Percentiles rank a stretch among this genome's conserved stretches.
phyloP scores from a whole-genome alignment of 73 alveolate species.

The Paramecium primaurelia region DNA sequence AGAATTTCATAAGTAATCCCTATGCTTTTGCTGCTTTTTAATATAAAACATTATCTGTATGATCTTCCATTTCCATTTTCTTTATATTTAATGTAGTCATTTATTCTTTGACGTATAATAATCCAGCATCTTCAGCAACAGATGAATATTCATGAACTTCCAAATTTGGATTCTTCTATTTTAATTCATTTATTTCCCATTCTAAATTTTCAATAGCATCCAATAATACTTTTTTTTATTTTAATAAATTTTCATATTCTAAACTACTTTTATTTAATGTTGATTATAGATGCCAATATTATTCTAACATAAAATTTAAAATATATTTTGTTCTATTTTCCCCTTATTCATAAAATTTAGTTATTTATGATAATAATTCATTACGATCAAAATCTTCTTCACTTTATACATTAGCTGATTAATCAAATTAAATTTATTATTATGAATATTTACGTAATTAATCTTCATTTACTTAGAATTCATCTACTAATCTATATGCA shows the following conservation, averaged over 20 bases:
- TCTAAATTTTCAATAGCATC: neutral
- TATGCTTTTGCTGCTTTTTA: conserved; percentile 10
- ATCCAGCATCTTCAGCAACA: conserved; percentile 50
- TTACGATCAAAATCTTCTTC: conserved; percentile 23
- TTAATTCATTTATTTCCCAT: neutral
- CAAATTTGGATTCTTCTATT: conserved; percentile 39
- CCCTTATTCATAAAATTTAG: conserved; percentile 1
- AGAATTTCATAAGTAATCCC: conserved; percentile 40
- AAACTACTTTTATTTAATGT: neutral
- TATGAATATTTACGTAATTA: neutral
- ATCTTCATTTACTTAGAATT: conserved; percentile 11
- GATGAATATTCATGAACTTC: conserved; percentile 39
- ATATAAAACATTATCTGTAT: neutral
- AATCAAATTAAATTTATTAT: neutral
- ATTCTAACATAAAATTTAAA: conserved; percentile 10
- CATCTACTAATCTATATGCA: conserved; percentile 16
- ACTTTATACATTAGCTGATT: neutral
- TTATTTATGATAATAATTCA: neutral
- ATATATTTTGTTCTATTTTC: conserved; percentile 12
- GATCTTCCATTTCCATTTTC: conserved; percentile 31
- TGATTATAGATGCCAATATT: conserved; percentile 39
- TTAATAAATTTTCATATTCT: conserved; percentile 15
- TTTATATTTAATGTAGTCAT: conserved; percentile 16
- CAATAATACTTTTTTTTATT: neutral
- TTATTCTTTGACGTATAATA: neutral